phyloP scores from a whole-genome alignment of 495 filamentous ascomycete genomes.

The Xylaria flabelliformis region DNA sequence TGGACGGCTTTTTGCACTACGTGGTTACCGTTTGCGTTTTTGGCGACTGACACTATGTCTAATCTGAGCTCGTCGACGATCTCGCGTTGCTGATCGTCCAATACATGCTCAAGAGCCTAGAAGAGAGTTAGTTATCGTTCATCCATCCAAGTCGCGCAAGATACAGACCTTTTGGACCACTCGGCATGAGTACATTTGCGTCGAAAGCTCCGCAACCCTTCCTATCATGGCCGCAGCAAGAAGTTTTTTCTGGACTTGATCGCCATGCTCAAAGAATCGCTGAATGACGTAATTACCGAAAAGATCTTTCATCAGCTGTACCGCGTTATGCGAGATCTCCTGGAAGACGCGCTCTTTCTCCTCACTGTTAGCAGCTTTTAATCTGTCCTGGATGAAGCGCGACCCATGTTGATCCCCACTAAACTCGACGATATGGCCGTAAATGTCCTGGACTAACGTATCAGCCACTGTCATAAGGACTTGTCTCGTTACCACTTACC shows the following conservation, averaged over 20 bases:
- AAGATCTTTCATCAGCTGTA: slow-evolving; percentile 94
- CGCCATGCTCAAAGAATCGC: slow-evolving; percentile 97
- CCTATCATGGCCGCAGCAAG: slow-evolving; percentile 86
- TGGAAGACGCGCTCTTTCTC: slow-evolving; percentile 94
- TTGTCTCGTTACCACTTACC: slow-evolving; percentile 48
- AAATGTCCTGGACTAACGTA: slow-evolving; percentile 72
- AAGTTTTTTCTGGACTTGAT: slow-evolving; percentile 88
- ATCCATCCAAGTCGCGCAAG: not conserved
- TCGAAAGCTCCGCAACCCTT: slow-evolving; percentile 77
- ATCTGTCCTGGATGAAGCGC: slow-evolving; percentile 92
- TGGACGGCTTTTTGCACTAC: slow-evolving; percentile 97
- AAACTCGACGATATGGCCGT: slow-evolving; percentile 89
- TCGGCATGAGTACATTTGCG: slow-evolving; percentile 93
- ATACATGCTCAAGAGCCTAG: slow-evolving; percentile 88
- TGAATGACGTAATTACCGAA: slow-evolving; percentile 99
- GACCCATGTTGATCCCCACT: slow-evolving; percentile 96
- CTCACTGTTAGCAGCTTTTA: slow-evolving; percentile 94
- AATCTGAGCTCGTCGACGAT: slow-evolving; percentile 83
- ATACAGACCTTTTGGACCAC: slow-evolving; percentile 86
- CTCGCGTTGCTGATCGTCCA: slow-evolving; percentile 85
- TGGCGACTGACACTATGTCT: slow-evolving; percentile 81
- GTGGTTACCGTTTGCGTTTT: slow-evolving; percentile 94
- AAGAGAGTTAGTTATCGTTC: slow-evolving; percentile 29
- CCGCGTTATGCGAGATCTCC: slow-evolving; percentile 80
- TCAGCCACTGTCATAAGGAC: slow-evolving; percentile 1